Evolutionary conservation across 805 yeast genomes (phyloP), one percentile per base, ranked within the genome.

Genomic region (Saturnispora hagleri): DNA sequence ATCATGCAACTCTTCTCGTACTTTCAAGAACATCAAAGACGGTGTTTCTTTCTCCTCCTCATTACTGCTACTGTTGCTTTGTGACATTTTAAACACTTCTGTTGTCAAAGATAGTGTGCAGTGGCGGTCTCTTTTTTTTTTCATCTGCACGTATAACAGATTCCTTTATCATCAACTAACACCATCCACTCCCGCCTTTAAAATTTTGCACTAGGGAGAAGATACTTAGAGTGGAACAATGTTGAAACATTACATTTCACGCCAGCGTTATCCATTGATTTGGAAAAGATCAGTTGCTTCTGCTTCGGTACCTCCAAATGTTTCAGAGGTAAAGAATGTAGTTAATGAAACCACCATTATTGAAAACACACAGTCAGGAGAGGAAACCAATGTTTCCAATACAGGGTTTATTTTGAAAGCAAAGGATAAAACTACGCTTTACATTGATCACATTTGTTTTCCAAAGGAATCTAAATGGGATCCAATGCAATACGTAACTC

Each of bases 341-440:
- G 55, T 65, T 12, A 58, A 68, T 6, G 67, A 63, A 48, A 63
- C 67, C 18, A 58, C 66, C 0, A 57, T 66, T n/a, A 49, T 59
- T 43, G 58, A 60, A 44, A 60, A 75, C 53, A 70, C 73, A 50
- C 76, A 75, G 53, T 70, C 74, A 6, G 85, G 83, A 49, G 86
- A 80, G 51, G 74, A 73, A 3, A 76, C 70, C 5, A 75, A 73
- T 43, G 81, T 79, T 2, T 75, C 72, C 13, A 78, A 71, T 38
- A 79, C 84, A 0, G 85, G 84, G 62, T 77, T 80, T 41, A 78
- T 79, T 48, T 71, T 72, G 43, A 77, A 76, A 56, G 68, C 73
- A 5, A 71, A 69, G 40, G 64, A 73, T 56, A 80, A 78, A 60
- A 70, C 82, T 0, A 60, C 82, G 52, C 55, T 82, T 10, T 82